These are phyloP conservation scores for Vanderwaltozyma verrucispora DNA, from an alignment of 805 yeast species.

Conservation along the genomic window DNA sequence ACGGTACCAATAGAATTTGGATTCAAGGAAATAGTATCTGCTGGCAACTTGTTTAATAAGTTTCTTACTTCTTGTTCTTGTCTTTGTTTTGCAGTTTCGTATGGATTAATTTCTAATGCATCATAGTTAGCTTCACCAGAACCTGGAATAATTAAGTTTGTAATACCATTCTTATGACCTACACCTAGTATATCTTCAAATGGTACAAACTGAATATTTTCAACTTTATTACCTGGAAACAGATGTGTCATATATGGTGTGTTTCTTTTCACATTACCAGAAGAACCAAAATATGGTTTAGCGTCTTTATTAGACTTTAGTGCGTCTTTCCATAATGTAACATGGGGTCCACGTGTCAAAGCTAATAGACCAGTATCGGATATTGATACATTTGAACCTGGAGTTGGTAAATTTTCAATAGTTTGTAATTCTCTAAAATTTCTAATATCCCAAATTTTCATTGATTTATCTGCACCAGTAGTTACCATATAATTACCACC, in stretches of 20 bases:
- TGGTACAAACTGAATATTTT: constrained; percentile 69
- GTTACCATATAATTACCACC: constrained; percentile 92
- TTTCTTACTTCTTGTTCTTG: constrained; percentile 85
- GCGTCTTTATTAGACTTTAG: constrained; percentile 33
- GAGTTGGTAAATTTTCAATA: constrained; percentile 60
- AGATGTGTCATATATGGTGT: constrained; percentile 90
- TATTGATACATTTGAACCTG: constrained; percentile 66
- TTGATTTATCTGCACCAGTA: constrained; percentile 72
- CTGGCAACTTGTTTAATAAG: constrained; percentile 76
- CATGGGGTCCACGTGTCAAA: constrained; percentile 94
- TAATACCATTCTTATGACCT: constrained; percentile 70
- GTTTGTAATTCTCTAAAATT: constrained; percentile 63
- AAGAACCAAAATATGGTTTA: constrained; percentile 42
- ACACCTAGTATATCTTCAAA: constrained; percentile 93
- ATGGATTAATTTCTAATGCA: constrained; percentile 88
- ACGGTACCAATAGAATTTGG: constrained; percentile 82
- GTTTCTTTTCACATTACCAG: constrained; percentile 28
- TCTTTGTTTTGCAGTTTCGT: constrained; percentile 83
- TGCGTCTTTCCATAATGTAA: constrained; percentile 87
- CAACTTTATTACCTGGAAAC: constrained; percentile 65
- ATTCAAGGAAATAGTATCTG: constrained; percentile 87
- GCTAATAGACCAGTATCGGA: constrained; percentile 83
- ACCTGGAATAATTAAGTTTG: constrained; percentile 89
- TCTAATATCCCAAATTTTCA: constrained; percentile 92
- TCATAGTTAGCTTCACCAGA: constrained; percentile 97